Evolutionary conservation across 2,329 filamentous ascomycete genomes (phyloP), one percentile per base, ranked within the genome.

Genomic region (Dryadomyces quercivorus): DNA sequence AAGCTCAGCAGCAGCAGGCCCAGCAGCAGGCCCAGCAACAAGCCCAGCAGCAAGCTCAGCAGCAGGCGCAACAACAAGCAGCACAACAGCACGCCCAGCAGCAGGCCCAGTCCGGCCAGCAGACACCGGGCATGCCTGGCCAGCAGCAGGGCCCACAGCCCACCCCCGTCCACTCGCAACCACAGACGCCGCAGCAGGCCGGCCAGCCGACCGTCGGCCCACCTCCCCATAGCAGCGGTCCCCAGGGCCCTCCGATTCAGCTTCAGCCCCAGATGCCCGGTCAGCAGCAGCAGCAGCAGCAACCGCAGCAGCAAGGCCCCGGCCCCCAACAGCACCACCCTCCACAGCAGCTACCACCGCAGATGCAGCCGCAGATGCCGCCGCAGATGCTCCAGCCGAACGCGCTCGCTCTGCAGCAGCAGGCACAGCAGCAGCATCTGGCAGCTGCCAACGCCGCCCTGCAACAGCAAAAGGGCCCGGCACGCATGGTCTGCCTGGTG

Each of bases 401-500:
- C 43, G 67, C 69, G 20, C 63, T 68, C 22, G 60, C 70, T 10
- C 69, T 71, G 57, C 64, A 69, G 31, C 70, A 74, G 22, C 64
- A 67, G 38, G 50, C 50, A 64, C 36, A 61, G 62, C 5, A 56
- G 26, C 51, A 57, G 40, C 65, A 67, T 43, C 61, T 64, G 34
- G 60, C 42, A 18, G 42, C 42, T 62, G 66, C 72, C 61, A 69
- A 60, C 65, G 70, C 43, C 66, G 56, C 63, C 10, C 63, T 72
- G 53, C 69, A 75, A 52, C 69, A 75, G 53, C 75, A 77, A 60
- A 73, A 73, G 58, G 71, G 74, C 50, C 68, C 69, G 44, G 72
- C 78, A 66, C 82, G 78, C 63, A 74, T 77, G 3, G 74, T 78
- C 55, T 83, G 77, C 58, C 61, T 84, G 43, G 65, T 85, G 55